Evolutionary conservation across 2,329 filamentous ascomycete genomes (phyloP).

Genomic region (Botrytis paeoniae): DNA sequence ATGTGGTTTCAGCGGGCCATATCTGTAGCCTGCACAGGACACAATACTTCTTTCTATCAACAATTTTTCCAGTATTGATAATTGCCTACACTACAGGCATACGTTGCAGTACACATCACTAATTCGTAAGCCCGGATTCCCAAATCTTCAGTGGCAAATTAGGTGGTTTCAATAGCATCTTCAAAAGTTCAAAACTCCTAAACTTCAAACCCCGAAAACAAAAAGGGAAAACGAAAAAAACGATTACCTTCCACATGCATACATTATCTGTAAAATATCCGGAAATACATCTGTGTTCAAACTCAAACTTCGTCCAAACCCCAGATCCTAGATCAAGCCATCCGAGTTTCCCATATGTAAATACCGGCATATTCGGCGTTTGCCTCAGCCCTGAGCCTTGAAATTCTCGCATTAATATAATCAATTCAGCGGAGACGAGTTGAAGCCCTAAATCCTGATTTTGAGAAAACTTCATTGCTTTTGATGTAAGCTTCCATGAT

Average conservation of each 20-base stretch:
- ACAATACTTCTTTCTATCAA: not conserved
- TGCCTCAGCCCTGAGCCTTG: not conserved
- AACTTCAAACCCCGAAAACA: not conserved
- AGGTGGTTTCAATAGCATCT: not conserved
- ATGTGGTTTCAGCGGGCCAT: not conserved
- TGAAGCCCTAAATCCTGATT: not conserved
- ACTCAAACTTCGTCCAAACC: not conserved
- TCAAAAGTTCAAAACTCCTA: not conserved
- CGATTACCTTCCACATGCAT: not conserved
- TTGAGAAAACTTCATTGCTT: not conserved
- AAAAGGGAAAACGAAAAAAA: not conserved
- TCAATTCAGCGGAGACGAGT: not conserved
- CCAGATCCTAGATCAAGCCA: not conserved
- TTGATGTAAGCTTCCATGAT: slow-evolving; percentile 9
- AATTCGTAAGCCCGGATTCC: not conserved
- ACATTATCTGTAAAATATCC: not conserved
- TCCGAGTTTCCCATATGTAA: not conserved
- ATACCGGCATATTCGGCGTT: not conserved
- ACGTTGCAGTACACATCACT: not conserved
- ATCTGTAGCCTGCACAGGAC: not conserved
- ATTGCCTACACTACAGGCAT: not conserved
- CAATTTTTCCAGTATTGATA: not conserved
- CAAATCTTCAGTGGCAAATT: slow-evolving; percentile 3
- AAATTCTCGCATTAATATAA: not conserved
- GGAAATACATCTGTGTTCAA: not conserved